Conservation (phyloP, 2,329 filamentous ascomycete genomes). For the Rhinocladiella similis region DNA sequence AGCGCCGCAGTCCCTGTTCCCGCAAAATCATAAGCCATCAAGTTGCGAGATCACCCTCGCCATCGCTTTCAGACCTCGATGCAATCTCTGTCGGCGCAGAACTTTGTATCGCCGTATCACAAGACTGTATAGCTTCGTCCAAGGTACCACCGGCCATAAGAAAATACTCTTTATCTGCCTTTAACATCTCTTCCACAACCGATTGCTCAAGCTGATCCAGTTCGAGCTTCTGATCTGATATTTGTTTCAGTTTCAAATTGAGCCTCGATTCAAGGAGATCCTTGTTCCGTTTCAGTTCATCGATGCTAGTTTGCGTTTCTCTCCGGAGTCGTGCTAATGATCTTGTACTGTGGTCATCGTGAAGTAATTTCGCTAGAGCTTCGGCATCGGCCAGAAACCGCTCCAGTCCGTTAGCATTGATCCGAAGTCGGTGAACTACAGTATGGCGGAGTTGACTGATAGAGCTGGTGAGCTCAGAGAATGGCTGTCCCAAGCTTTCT, state of each 20-base stretch:
- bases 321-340: too few relatives aligned
- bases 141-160: not conserved
- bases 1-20: too few relatives aligned
- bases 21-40: too few relatives aligned
- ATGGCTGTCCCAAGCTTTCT: too few relatives aligned
- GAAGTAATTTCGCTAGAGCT: too few relatives aligned
- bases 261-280: conserved; percentile 3
- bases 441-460: too few relatives aligned
- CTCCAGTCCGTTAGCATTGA: too few relatives aligned
- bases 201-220: not conserved
- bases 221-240: not conserved
- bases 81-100: not conserved
- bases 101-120: not conserved
- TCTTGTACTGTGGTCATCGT: too few relatives aligned
- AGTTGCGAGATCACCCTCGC: not conserved
- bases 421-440: too few relatives aligned
- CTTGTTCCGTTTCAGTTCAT: conserved; percentile 7
- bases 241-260: not conserved
- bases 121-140: not conserved
- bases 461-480: too few relatives aligned
- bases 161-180: not conserved
- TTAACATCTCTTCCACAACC: conserved; percentile 5
- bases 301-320: not conserved
- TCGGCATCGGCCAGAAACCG: too few relatives aligned
- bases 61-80: not conserved